These are phyloP conservation scores for Zarea fungicola DNA, from an alignment of 2,329 filamentous ascomycete species.

Conservation along the genomic window DNA sequence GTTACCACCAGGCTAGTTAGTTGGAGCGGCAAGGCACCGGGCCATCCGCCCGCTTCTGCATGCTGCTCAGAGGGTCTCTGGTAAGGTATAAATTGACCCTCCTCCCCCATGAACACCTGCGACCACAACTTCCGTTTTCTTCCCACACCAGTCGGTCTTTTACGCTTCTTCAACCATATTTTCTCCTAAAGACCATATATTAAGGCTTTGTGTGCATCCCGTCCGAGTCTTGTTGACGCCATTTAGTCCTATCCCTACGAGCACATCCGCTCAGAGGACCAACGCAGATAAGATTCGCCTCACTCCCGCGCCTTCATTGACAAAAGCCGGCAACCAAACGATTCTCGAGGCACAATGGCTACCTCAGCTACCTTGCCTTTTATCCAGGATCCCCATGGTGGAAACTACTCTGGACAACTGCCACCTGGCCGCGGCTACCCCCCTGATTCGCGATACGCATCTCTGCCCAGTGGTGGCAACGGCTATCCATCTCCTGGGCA, in stretches of 20 bases:
- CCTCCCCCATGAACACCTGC: no score
- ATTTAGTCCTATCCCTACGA: conserved; percentile 19
- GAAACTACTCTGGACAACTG: conserved; percentile 29
- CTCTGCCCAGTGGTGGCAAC: conserved; percentile 39
- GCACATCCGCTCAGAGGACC: conserved; percentile 33
- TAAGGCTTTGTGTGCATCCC: no score
- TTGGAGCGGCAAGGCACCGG: conserved; percentile 36
- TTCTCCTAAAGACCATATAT: no score
- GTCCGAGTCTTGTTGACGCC: background rate
- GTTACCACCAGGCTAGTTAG: background rate
- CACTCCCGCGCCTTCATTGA: conserved; percentile 35
- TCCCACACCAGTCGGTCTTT: no score
- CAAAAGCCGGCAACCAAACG: conserved; percentile 28
- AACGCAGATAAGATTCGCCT: conserved; percentile 37
- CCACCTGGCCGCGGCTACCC: conserved; percentile 29
- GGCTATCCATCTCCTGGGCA: conserved; percentile 39
- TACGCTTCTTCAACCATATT: conserved; percentile 3
- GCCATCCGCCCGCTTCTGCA: conserved; percentile 32
- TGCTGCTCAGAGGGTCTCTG: conserved; percentile 28
- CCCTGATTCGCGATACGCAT: conserved; percentile 34
- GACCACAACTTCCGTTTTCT: no score
- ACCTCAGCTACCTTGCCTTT: conserved; percentile 43
- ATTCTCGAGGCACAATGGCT: conserved; percentile 34
- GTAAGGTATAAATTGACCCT: conserved; percentile 13
- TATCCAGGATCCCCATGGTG: conserved; percentile 42